Conservation (phyloP, 306 rosid genomes). For the Leucaena leucocephala region DNA sequence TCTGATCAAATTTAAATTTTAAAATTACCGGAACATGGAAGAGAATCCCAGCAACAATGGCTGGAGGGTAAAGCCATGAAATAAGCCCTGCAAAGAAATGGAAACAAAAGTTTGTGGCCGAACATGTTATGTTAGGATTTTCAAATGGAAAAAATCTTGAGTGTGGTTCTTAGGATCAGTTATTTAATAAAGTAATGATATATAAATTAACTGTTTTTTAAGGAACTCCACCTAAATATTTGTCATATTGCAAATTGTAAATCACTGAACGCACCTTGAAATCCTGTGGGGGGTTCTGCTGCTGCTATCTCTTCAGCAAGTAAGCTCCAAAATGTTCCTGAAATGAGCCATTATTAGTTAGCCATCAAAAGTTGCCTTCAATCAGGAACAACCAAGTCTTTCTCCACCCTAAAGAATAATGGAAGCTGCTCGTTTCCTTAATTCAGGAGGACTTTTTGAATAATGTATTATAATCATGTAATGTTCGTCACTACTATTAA, state of each 20-base stretch:
- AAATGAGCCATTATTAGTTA: constrained; percentile 19
- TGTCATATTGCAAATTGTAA: neutral
- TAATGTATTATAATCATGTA: neutral
- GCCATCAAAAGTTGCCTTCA: neutral
- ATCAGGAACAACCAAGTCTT: neutral
- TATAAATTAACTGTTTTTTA: neutral
- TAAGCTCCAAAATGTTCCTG: constrained; percentile 83
- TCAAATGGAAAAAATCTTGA: neutral
- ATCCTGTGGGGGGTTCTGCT: constrained; percentile 87
- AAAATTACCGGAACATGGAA: constrained; percentile 78
- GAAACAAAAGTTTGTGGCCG: neutral
- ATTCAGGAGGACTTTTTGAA: neutral
- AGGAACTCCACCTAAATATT: neutral
- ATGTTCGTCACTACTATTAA: neutral
- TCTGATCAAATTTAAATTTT: neutral
- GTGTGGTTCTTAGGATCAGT: neutral
- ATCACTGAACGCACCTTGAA: constrained; percentile 65
- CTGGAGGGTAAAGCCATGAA: constrained; percentile 92
- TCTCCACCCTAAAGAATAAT: neutral
- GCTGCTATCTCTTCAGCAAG: constrained; percentile 58
- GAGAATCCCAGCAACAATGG: constrained; percentile 73
- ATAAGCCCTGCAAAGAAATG: constrained; percentile 60
- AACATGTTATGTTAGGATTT: neutral
- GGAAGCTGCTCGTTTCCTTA: neutral
- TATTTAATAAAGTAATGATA: neutral